Evolutionary conservation across 1,139 yeast species (phyloP).

Genomic region (Nadsonia starkeyi-henricii): DNA sequence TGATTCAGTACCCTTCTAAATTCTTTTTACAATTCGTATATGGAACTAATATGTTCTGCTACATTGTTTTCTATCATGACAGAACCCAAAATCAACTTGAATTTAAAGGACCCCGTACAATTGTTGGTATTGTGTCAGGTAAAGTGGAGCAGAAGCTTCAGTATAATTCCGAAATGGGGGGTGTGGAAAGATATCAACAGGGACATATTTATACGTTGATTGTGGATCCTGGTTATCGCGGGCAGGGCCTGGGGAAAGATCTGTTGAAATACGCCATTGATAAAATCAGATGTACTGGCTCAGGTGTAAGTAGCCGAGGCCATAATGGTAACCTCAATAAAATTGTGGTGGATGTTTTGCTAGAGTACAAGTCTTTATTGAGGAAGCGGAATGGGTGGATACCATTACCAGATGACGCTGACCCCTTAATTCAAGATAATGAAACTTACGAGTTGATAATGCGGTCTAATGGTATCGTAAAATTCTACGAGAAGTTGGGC

Average conservation of each 20-base stretch:
- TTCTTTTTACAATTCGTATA: not conserved
- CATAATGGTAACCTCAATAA: not conserved
- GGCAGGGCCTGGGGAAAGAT: not conserved
- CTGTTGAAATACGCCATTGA: not conserved
- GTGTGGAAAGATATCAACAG: not conserved
- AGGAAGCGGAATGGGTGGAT: too few relatives aligned
- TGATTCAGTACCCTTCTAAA: not conserved
- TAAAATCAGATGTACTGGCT: not conserved
- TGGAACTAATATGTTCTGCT: not conserved
- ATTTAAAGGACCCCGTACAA: not conserved
- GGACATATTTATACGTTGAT: not conserved
- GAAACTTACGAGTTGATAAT: not conserved
- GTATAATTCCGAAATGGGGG: not conserved
- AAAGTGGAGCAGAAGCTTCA: not conserved
- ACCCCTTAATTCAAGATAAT: too few relatives aligned
- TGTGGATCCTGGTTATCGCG: not conserved
- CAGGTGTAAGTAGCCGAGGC: not conserved
- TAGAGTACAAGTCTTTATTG: not conserved
- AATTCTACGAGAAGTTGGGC: not conserved
- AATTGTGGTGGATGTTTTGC: not conserved
- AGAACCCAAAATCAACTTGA: not conserved
- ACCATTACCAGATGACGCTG: too few relatives aligned
- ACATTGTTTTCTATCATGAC: not conserved
- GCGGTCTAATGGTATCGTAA: not conserved
- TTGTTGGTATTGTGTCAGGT: not conserved